Percentiles rank a stretch among this genome's conserved stretches.
Evolutionary conservation across 495 filamentous ascomycete species (phyloP).

Genomic region (Annulohypoxylon moriforme): DNA sequence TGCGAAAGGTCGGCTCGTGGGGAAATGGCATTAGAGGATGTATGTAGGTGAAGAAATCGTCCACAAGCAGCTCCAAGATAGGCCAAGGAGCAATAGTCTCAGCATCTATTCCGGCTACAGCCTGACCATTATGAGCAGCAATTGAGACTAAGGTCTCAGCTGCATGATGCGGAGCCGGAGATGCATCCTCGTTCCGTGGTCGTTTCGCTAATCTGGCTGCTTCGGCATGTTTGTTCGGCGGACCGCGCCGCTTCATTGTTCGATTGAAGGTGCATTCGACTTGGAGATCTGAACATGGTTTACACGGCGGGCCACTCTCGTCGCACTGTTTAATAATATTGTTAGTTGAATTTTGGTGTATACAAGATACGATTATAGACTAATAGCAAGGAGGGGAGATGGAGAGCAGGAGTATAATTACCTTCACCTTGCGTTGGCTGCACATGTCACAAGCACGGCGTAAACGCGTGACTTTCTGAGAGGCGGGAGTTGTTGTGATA

Average conservation of each 20-base stretch:
- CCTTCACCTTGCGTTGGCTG: constrained; percentile 87
- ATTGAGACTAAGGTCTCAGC: constrained; percentile 62
- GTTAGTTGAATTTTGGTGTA: constrained; percentile 41
- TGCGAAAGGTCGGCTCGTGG: constrained; percentile 85
- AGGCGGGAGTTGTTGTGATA: neutral
- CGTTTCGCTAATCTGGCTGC: constrained; percentile 72
- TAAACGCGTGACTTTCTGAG: constrained; percentile 64
- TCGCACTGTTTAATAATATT: constrained; percentile 71
- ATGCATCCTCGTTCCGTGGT: constrained; percentile 46
- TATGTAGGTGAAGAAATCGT: constrained; percentile 92
- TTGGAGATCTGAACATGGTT: constrained; percentile 78
- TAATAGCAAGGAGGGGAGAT: neutral
- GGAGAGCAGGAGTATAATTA: constrained; percentile 45
- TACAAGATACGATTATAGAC: constrained; percentile 1
- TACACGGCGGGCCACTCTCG: constrained; percentile 80
- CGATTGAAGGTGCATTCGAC: constrained; percentile 87
- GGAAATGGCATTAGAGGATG: constrained; percentile 88
- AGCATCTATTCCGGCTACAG: constrained; percentile 60
- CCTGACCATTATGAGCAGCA: constrained; percentile 43
- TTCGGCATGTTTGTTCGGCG: constrained; percentile 87
- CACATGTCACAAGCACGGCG: constrained; percentile 88
- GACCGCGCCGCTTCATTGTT: constrained; percentile 82
- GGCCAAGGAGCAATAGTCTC: constrained; percentile 80
- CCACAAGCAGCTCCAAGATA: constrained; percentile 74
- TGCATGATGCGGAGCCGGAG: constrained; percentile 61